Conservation (phyloP, 2,329 filamentous ascomycete species). For the Sarocladium brachiariae region DNA sequence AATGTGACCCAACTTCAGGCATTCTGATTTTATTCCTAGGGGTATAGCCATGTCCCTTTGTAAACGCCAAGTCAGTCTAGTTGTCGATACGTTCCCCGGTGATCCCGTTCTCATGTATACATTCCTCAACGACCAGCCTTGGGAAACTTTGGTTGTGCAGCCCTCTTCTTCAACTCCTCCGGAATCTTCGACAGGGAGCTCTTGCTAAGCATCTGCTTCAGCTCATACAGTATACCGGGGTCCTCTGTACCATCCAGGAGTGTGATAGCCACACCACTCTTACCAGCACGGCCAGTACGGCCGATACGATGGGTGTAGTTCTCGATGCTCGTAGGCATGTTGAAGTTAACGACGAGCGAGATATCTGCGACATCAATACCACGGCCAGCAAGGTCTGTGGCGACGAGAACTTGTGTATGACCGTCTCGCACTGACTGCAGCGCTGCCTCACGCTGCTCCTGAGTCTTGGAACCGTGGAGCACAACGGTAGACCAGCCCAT, state of each 20-base stretch:
- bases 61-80: neutral
- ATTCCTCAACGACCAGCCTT: constrained; percentile 25
- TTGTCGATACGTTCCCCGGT: too few relatives aligned
- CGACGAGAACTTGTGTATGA: constrained; percentile 79
- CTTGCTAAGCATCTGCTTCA: constrained; percentile 94
- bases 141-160: constrained; percentile 74
- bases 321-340: constrained; percentile 92
- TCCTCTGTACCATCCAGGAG: constrained; percentile 84
- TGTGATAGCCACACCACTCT: constrained; percentile 92
- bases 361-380: constrained; percentile 98
- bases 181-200: constrained; percentile 81
- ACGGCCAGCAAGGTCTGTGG: constrained; percentile 89
- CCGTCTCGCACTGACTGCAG: constrained; percentile 78
- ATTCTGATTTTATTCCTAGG: too few relatives aligned
- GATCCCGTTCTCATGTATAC: constrained; percentile 21
- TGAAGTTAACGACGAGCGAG: constrained; percentile 93
- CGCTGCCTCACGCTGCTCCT: constrained; percentile 94
- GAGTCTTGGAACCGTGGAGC: constrained; percentile 90
- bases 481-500: constrained; percentile 90
- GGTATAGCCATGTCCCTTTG: too few relatives aligned
- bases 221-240: constrained; percentile 81
- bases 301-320: constrained; percentile 95
- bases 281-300: constrained; percentile 93
- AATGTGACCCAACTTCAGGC: too few relatives aligned
- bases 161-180: constrained; percentile 83